Evolutionary conservation across 2,329 filamentous ascomycete species (phyloP).

Genomic region (Alternaria infectoria): DNA sequence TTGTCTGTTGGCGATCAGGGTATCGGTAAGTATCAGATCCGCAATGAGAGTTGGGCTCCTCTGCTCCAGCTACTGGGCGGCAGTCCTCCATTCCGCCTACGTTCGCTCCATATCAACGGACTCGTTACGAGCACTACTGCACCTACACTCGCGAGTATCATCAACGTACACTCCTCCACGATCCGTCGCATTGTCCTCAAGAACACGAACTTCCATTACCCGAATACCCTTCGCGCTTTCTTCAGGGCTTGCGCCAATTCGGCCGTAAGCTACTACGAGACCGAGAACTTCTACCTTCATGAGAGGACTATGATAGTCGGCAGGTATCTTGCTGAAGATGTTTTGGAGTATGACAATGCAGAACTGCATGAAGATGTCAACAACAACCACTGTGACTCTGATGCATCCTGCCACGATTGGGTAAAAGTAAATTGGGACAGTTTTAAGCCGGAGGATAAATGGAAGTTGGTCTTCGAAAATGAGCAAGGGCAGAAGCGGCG

Average conservation of each 20-base stretch:
- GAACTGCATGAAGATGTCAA: background rate
- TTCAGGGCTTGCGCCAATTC: slow-evolving; percentile 3
- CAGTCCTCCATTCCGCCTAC: slow-evolving; percentile 6
- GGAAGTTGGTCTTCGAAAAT: background rate
- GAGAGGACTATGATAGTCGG: background rate
- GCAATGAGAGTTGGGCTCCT: slow-evolving; percentile 2
- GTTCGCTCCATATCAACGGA: slow-evolving; percentile 8
- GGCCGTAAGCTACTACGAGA: background rate
- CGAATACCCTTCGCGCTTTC: slow-evolving; percentile 9
- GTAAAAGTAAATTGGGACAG: background rate
- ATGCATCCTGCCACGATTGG: slow-evolving; percentile 1
- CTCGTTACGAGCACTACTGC: slow-evolving; percentile 6
- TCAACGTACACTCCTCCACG: background rate
- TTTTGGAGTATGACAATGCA: background rate
- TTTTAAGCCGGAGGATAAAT: background rate
- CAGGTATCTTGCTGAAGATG: background rate
- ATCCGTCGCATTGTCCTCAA: slow-evolving; percentile 4
- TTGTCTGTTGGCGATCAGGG: background rate
- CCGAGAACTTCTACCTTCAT: background rate
- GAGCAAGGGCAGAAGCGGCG: background rate
- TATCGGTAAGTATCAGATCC: background rate
- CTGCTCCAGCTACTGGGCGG: background rate
- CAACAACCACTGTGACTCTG: background rate
- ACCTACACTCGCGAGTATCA: slow-evolving; percentile 5
- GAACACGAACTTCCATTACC: slow-evolving; percentile 5